These are phyloP conservation scores for Pseudogymnoascus sp. DNA, from an alignment of 2,329 filamentous ascomycete genomes.

Conservation along the genomic window DNA sequence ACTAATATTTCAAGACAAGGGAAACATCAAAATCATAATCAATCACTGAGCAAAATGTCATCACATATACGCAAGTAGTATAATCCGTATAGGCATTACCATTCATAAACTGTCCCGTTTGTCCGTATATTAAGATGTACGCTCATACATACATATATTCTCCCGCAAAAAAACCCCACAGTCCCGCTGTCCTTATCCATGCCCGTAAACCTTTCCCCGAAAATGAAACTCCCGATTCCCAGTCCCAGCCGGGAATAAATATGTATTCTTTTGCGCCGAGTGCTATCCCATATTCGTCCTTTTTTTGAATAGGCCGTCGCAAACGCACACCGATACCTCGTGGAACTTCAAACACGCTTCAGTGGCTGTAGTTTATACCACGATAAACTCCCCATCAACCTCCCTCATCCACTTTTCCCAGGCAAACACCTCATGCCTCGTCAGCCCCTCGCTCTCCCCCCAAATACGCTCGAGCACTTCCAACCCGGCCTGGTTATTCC, in stretches of 20 bases:
- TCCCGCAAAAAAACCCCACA: not conserved
- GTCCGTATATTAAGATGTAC: constrained; percentile 4
- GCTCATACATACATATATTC: constrained; percentile 1
- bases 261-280: not conserved
- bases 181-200: constrained; percentile 1
- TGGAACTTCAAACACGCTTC: not conserved
- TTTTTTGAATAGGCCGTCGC: not conserved
- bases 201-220: not conserved
- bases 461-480: constrained; percentile 82
- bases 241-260: not conserved
- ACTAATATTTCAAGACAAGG: not conserved
- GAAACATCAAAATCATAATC: not conserved
- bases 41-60: not conserved
- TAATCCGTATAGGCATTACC: not conserved
- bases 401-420: constrained; percentile 9
- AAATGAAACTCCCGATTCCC: constrained; percentile 1
- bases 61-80: not conserved
- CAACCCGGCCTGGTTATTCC: constrained; percentile 83
- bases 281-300: not conserved
- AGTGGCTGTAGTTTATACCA: constrained; percentile 2
- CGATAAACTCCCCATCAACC: constrained; percentile 3
- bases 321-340: not conserved
- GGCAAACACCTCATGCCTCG: not conserved
- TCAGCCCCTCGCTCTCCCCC: constrained; percentile 33
- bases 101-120: not conserved